Conservation (phyloP, 352 stramenopile genomes). For the Elongisporangium undulatum region DNA sequence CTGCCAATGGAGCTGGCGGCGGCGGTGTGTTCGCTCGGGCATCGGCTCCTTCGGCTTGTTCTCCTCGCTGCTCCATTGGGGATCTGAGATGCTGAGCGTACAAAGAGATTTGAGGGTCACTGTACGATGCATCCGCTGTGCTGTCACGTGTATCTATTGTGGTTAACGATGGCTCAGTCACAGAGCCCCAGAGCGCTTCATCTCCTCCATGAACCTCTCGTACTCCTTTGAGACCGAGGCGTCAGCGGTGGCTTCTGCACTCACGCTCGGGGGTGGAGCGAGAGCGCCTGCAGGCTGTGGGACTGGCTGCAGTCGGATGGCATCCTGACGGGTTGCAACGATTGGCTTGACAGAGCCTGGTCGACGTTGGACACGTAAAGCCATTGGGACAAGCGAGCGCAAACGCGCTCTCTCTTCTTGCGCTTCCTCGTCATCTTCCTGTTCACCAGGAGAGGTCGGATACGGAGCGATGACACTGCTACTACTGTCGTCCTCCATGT, state of each 20-base stretch:
- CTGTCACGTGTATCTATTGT: too few relatives aligned
- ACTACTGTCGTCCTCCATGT: constrained; percentile 9
- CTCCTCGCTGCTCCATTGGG: not conserved
- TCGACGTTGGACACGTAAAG: constrained; percentile 51
- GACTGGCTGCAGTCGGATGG: constrained; percentile 5
- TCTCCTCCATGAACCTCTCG: constrained; percentile 72
- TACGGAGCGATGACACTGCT: constrained; percentile 35
- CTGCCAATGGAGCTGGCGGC: not conserved
- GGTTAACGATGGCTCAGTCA: too few relatives aligned
- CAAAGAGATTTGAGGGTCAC: not conserved
- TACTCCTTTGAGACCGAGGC: constrained; percentile 49
- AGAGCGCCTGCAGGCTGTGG: constrained; percentile 1
- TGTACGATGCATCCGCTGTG: not conserved
- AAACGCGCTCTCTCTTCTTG: constrained; percentile 26
- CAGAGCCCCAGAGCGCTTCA: constrained; percentile 15
- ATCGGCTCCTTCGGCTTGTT: not conserved
- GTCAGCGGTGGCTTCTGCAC: not conserved
- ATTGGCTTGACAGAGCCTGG: constrained; percentile 7
- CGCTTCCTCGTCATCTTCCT: constrained; percentile 25
- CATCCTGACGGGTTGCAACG: not conserved
- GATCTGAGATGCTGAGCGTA: not conserved
- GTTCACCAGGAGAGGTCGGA: constrained; percentile 10
- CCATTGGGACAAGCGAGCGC: constrained; percentile 52
- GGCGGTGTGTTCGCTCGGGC: not conserved
- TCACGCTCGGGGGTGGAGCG: not conserved